A percentile compares a stretch with the other conserved stretches of the same genome.
Conservation (phyloP, 129 eudicot genomes). For the Chrysanthemum seticuspe region DNA sequence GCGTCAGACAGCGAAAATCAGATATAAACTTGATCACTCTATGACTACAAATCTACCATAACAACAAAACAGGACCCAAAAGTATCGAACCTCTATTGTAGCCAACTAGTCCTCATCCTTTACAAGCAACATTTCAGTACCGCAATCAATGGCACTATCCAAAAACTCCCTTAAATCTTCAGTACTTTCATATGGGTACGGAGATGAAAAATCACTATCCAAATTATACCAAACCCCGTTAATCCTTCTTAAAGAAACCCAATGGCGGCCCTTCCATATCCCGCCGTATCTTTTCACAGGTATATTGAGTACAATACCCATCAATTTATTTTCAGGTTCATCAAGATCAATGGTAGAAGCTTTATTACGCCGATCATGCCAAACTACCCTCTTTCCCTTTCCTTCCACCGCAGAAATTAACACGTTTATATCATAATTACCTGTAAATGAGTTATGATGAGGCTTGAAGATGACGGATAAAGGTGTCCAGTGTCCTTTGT, state of each 20-base stretch:
- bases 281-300: slow-evolving; percentile 75
- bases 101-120: slow-evolving; percentile 40
- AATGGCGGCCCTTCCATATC: slow-evolving; percentile 83
- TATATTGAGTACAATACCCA: slow-evolving; percentile 79
- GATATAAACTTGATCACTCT: not conserved
- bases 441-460: slow-evolving; percentile 88
- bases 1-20: not conserved
- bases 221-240: slow-evolving; percentile 81
- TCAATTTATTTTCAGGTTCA: slow-evolving; percentile 52
- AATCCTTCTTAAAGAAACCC: slow-evolving; percentile 79
- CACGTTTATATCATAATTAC: slow-evolving; percentile 89
- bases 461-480: slow-evolving; percentile 82
- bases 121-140: slow-evolving; percentile 84
- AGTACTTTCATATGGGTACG: slow-evolving; percentile 41
- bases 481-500: slow-evolving; percentile 61
- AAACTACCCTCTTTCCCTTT: slow-evolving; percentile 73
- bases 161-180: slow-evolving; percentile 61
- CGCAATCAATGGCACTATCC: slow-evolving; percentile 52
- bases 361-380: slow-evolving; percentile 85
- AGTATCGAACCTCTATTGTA: not conserved
- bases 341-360: slow-evolving; percentile 69
- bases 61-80: slow-evolving; percentile 1
- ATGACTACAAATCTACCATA: not conserved
- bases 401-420: slow-evolving; percentile 76
- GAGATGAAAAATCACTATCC: slow-evolving; percentile 83